Conservation (phyloP, 139 green algal species). For the Volvox reticuliferus region DNA sequence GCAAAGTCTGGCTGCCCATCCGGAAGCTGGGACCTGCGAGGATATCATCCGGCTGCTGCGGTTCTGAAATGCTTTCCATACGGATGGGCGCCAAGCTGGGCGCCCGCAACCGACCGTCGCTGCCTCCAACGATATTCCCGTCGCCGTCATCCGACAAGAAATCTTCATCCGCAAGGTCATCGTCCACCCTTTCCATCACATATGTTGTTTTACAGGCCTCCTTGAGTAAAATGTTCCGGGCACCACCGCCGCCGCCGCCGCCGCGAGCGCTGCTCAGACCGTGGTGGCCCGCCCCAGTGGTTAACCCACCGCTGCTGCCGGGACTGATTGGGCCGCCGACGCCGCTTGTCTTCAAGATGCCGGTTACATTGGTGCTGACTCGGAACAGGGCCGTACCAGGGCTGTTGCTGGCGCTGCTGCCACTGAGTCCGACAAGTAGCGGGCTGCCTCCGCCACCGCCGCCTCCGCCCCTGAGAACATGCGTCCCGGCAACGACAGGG, state of each 20-base stretch:
- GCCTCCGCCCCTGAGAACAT: not conserved
- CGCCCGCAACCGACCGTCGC: not conserved
- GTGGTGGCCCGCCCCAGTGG: not conserved
- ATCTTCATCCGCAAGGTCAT: constrained; percentile 8
- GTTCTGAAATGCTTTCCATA: constrained; percentile 9
- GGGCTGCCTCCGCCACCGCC: not conserved
- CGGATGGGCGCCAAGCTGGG: not conserved
- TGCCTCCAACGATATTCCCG: not conserved
- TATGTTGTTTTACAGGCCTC: not conserved
- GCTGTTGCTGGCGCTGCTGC: not conserved
- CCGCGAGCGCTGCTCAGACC: not conserved
- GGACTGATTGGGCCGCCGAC: not conserved
- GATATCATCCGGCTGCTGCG: not conserved
- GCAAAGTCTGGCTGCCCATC: constrained; percentile 19
- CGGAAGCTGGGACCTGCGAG: not conserved
- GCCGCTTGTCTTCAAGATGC: constrained; percentile 8
- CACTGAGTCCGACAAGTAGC: not conserved
- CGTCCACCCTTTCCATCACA: not conserved
- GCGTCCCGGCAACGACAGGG: not conserved
- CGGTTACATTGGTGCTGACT: not conserved
- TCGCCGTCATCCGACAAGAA: not conserved
- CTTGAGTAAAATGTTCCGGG: constrained; percentile 18
- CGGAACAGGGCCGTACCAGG: not conserved
- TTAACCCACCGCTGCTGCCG: not conserved
- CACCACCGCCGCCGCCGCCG: not conserved